Base-by-base conservation (phyloP, 2,329 filamentous ascomycete species). In the Beauveria pseudobassiana region DNA sequence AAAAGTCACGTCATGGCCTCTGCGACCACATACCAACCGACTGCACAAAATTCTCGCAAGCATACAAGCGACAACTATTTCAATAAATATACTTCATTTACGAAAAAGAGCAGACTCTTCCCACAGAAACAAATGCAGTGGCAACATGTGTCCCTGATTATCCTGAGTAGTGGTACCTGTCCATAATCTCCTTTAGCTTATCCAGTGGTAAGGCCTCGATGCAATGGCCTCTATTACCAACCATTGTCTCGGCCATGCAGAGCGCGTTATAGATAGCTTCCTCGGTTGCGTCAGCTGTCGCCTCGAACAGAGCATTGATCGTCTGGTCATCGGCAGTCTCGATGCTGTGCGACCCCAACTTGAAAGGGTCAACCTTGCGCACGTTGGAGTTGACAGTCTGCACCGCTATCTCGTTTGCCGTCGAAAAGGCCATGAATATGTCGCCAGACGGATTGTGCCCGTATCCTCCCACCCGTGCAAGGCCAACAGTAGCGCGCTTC, bases 341-440 rank as follows among this genome's bases (percentile, higher is more conserved):
- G 0, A 82, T 73, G 0, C 66, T 64, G 40, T 72, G 40, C n/a
- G 71, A 64, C 22, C 65, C 68, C 9, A 76, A 70, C 66, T 74
- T 75, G 65, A 72, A 78, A 0, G 72, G 72, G 56, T 85, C 77
- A 3, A 78, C 74, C 24, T 72, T 70, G 3, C 54, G 62, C 18
- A 66, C 63, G 24, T 71, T 69, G 51, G 67, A 69, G 3, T 64
- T 68, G n/a, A 73, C 66, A 5, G 71, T 74, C 69, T 81, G 78
- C n/a, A 67, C 67, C 0, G 65, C 66, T 4, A 83, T 72, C 49
- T 75, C 70, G 62, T 80, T 82, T 12, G 75, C 83, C 1, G 85
- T 88, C 7, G 83, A 87, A 63, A 88, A 82, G 0, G 85, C 84
- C 6, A 88, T 75, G 67, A 87, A 86, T 54, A 88, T 79, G 62